Evolutionary conservation across 768 basidiomycete genomes (phyloP), one percentile per base, ranked within the genome.

Genomic region (Pleurotus djamor): DNA sequence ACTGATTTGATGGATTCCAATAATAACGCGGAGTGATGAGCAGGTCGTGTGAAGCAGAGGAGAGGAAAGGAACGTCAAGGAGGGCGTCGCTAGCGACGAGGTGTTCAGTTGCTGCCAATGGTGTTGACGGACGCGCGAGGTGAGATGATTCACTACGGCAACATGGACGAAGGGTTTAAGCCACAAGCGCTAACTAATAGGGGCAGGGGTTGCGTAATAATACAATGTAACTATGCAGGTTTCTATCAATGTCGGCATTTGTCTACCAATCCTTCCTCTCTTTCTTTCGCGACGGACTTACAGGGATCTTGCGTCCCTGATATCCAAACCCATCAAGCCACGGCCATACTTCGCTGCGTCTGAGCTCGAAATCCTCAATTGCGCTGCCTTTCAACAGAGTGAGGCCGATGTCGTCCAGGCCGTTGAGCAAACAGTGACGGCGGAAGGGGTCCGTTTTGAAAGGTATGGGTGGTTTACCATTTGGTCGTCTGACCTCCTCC

Each of bases 241-340:
- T 28, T 28, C 21, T 28, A 28, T 28, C 21, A 28, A 28, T 4
- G 38, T 41, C 9, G 38, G 38, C 4, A 41, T 41, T n/a, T 9
- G 38, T 36, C 50, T 52, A 94, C 92, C 92, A 94, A 45, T 94
- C 92, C 70, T 83, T 89, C 73, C 83, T 85, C 68, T 78, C 69
- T 35, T 68, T 68, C 49, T 69, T 68, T 68, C 76, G 79, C 16
- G 61, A 66, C 5, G 75, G 65, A 6, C 70, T 66, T 17, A 86
- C 75, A 2, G 88, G 86, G 57, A 94, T 92, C 70, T 88, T 89
- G 45, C 80, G 83, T 48, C 87, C 89, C 68, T 87, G 81, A 75
- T 94, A 97, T 32, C 94, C 94, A 62, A 96, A 91, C 37, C 96
- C 97, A 68, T 99, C 93, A 70, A 98, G 75, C 97, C 97, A 99